Evolutionary conservation across 495 filamentous ascomycete genomes (phyloP).

Genomic region (Neurospora intermedia): DNA sequence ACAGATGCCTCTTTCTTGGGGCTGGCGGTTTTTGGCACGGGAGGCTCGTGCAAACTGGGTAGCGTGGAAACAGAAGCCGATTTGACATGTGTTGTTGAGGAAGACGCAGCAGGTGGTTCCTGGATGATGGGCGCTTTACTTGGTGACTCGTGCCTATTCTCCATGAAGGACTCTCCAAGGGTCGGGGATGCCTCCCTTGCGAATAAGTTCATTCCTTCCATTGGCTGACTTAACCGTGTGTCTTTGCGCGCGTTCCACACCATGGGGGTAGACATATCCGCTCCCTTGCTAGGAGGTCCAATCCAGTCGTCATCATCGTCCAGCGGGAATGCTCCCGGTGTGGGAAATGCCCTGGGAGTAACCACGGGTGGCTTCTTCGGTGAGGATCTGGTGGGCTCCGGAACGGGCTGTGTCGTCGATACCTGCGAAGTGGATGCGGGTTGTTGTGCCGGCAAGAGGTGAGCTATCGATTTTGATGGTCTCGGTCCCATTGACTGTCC

Average conservation of each 20-base stretch:
- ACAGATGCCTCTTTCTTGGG: slow-evolving; percentile 55
- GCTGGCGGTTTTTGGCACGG: slow-evolving; percentile 18
- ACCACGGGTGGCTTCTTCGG: slow-evolving; percentile 21
- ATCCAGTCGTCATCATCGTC: slow-evolving; percentile 82
- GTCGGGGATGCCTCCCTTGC: slow-evolving; percentile 30
- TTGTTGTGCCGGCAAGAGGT: slow-evolving; percentile 27
- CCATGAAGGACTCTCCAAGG: slow-evolving; percentile 6
- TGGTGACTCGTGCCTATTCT: slow-evolving; percentile 30
- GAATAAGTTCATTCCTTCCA: slow-evolving; percentile 45
- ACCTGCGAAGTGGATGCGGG: slow-evolving; percentile 18
- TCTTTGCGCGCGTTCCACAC: slow-evolving; percentile 29
- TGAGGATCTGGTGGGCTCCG: slow-evolving; percentile 23
- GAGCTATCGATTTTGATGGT: slow-evolving; percentile 59
- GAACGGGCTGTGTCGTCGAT: slow-evolving; percentile 37
- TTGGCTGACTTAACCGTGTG: slow-evolving; percentile 49
- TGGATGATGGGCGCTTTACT: slow-evolving; percentile 24
- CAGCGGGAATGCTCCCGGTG: slow-evolving; percentile 46
- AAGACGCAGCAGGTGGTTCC: slow-evolving; percentile 20
- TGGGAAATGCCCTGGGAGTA: slow-evolving; percentile 3
- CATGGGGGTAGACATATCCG: slow-evolving; percentile 19
- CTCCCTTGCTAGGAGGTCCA: slow-evolving; percentile 39
- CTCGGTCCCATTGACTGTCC: slow-evolving; percentile 50
- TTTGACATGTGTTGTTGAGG: slow-evolving; percentile 36
- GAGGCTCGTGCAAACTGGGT: slow-evolving; percentile 33
- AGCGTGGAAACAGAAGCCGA: slow-evolving; percentile 46